Evolutionary conservation across 1,284 basidiomycete species (phyloP), one percentile per base, ranked within the genome.

Genomic region (Volvariella volvacea): DNA sequence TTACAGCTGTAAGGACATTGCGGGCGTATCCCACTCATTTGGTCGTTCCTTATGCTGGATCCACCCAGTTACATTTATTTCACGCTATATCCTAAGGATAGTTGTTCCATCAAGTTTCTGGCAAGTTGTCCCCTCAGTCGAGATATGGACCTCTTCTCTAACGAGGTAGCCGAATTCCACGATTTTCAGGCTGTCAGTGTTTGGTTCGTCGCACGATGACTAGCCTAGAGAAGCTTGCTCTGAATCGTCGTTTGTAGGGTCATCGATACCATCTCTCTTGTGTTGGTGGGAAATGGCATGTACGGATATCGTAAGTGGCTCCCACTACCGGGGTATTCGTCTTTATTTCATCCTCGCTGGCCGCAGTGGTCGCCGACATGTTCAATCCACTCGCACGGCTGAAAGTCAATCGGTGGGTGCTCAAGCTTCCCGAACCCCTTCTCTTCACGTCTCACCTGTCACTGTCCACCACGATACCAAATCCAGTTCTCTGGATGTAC

Each of bases 231-330:
- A 20, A 7, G n/a, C 34, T 36, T n/a, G 15, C 19, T 9, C 19
- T 16, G 8, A 7, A 7, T 36, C n/a, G 34, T 7, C 34, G 19
- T 15, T 19, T 4, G 4, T 39, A 54, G 52, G 47, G 25, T 47
- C 14, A 33, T 54, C 16, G 52, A 54, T 31, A 48, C 52, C 4
- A 41, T 43, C 2, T 52, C 52, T 9, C 36, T 54, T 12, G 44
- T 28, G 3, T 42, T 54, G 4, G 47, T 54, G 3, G 34, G 42
- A 16, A 48, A 43, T 15, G 50, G 37, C 19, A 47, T 54, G 43
- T 54, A 54, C 38, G 43, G 47, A 17, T 54, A 54, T 46, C 40
- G 49, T 50, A 21, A 45, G 49, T 43, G 9, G n/a, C 19, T n/a
- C n/a, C n/a, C n/a, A n/a, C n/a, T 3, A 15, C 37, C 12, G 12